Base-by-base conservation (phyloP, 2,329 filamentous ascomycete genomes). In the Ceratocystis eucalypticola region DNA sequence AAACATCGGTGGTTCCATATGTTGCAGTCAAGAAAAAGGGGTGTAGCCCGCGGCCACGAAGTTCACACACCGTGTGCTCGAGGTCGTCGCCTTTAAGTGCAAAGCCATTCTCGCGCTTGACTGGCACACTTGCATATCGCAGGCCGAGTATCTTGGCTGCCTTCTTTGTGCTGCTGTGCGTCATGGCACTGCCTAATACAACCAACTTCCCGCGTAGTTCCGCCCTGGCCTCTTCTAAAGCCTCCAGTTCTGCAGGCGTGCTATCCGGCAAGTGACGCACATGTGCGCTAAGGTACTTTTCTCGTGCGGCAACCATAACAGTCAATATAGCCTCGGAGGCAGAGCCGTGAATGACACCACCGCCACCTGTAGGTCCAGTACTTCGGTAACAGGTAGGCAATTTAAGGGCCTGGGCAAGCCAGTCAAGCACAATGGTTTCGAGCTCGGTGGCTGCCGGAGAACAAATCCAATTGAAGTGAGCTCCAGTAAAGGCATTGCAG, bases 381-480 rank as follows among this genome's bases (percentile, higher is more conserved):
- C 88, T 93, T 22, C 88, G 78, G 73, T 87, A 97, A 70, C 83
- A 87, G 10, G 82, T 76, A 0, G 93, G 91, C 28, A 97, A 78
- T 1, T 78, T 84, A 12, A 96, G 76, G 7, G 91, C 81, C 74
- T 88, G 84, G 17, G 88, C 90, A 2, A 96, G 78, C 92, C 93
- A 97, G 76, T 97, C 93, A 74, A 96, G 82, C 55, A 96, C 88
- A 28, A 96, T 82, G 0, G 92, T 96, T 79, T 97, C 93, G 61
- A 97, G 82, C 77, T 97, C 93, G 0, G 93, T 97, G 20, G 94
- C 87, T 5, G 89, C 91, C 0, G 93, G 93, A 5, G 87, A 91
- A 77, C 93, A 96, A 70, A 96, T 86, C 93, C 93, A 97, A 77
- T 97, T 97, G 80, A 97, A 97, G 48, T 91, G 91, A 0, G 93